phyloP scores from a whole-genome alignment of 306 rosid species.

The Trifolium pratense region DNA sequence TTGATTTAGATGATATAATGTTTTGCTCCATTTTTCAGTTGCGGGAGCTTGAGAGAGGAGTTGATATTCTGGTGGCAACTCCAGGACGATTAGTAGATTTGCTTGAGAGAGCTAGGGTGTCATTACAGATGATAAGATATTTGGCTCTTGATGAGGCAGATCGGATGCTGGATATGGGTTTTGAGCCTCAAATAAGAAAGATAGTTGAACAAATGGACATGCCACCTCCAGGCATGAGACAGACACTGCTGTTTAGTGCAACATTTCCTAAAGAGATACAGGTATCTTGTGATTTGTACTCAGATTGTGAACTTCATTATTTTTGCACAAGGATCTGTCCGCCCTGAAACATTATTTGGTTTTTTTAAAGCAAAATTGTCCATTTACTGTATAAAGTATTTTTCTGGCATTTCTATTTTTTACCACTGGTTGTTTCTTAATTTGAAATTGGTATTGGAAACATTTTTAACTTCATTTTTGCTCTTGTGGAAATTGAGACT shows the following conservation, averaged over 20 bases:
- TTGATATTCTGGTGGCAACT: constrained; percentile 92
- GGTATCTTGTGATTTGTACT: constrained; percentile 51
- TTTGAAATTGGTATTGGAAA: constrained; percentile 28
- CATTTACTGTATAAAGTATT: background rate
- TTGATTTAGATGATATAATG: constrained; percentile 29
- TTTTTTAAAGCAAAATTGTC: background rate
- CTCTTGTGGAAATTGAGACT: background rate
- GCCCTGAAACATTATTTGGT: background rate
- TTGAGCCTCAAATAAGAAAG: constrained; percentile 91
- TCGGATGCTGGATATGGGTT: constrained; percentile 96
- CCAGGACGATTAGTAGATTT: constrained; percentile 92
- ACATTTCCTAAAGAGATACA: constrained; percentile 91
- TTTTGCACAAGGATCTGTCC: background rate
- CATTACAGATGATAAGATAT: constrained; percentile 71
- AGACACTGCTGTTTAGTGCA: constrained; percentile 84
- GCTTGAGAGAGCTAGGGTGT: constrained; percentile 83
- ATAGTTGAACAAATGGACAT: constrained; percentile 89
- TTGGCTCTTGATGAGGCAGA: constrained; percentile 94
- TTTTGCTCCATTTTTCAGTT: constrained; percentile 51
- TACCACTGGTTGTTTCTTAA: background rate
- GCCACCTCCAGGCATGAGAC: constrained; percentile 82
- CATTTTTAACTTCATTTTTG: constrained; percentile 6
- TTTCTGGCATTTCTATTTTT: constrained; percentile 5
- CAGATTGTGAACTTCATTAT: constrained; percentile 9
- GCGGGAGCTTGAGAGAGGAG: constrained; percentile 87